phyloP scores from a whole-genome alignment of 164 flowering plant genomes.

The Santalum album region DNA sequence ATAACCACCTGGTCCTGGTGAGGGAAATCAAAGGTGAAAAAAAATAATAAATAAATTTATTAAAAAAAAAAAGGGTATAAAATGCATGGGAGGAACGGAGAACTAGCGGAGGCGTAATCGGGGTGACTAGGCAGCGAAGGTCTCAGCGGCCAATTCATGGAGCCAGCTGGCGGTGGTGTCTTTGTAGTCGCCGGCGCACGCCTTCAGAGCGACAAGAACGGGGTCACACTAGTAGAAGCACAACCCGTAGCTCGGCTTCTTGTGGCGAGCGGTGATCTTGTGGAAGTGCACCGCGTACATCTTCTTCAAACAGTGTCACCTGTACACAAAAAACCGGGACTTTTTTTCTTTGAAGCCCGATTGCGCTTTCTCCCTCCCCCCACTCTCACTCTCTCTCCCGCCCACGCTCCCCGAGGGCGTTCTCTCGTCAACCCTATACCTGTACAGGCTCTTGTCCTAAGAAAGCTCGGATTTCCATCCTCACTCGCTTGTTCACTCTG shows the following conservation, averaged over 20 bases:
- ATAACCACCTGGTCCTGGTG: too few relatives aligned
- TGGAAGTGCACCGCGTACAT: conserved; percentile 99
- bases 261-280: conserved; percentile 93
- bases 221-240: conserved; percentile 94
- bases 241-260: conserved; percentile 94
- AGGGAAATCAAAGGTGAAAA: too few relatives aligned
- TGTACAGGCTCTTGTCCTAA: too few relatives aligned
- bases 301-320: conserved; percentile 1
- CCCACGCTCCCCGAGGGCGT: too few relatives aligned
- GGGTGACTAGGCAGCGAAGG: conserved; percentile 94
- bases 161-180: conserved; percentile 97
- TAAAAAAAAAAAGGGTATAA: neutral
- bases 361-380: too few relatives aligned
- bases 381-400: too few relatives aligned
- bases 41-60: too few relatives aligned
- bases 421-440: too few relatives aligned
- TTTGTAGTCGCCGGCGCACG: conserved; percentile 94
- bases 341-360: too few relatives aligned
- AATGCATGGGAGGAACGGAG: neutral
- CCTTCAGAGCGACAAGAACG: conserved; percentile 90
- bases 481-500: too few relatives aligned
- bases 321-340: conserved; percentile 2
- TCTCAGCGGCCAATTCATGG: conserved; percentile 94
- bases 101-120: conserved; percentile 83
- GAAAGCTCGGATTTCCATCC: too few relatives aligned